Evolutionary conservation across 768 basidiomycete species (phyloP), one percentile per base, ranked within the genome.

Genomic region (Serpula lacrymans): DNA sequence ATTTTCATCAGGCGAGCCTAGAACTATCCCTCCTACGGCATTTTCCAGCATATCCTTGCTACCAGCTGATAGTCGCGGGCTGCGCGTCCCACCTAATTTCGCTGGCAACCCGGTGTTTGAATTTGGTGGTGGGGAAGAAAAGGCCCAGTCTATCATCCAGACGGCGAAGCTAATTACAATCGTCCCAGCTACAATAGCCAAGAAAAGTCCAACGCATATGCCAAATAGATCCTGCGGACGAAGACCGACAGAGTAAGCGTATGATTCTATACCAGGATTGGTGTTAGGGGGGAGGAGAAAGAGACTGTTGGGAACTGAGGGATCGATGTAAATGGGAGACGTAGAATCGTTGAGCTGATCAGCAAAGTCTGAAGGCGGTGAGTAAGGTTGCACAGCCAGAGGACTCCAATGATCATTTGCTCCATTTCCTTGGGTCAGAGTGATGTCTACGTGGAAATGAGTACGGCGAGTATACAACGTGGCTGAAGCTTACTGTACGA

Each of bases 221-320:
- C 77, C 76, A 54, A 96, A 90, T 34, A 93, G 71, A 55, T 96
- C 87, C 53, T 81, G 72, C 1, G 88, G 86, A 10, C 80, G 78
- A 4, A 98, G 57, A 22, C 95, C 96, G 29, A 95, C 67, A 10
- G 88, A 75, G 55, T 82, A 84, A 1, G 93, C 88, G 57, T 94
- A 94, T 2, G 87, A 83, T 12, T 78, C 69, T 32, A 99, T 81
- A 3, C 95, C 95, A 6, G 51, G 48, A 7, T 68, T 52, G 0
- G 82, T 73, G 50, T 80, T 70, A 10, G 65, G 51, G 7, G 85
- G 84, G 42, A 88, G 77, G 43, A 74, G 77, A 67, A 86, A 88
- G 32, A 95, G 68, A 22, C 72, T 66, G 54, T 96, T 96, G 14
- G 84, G 75, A 12, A 77, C 69, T 17, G 68, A 61, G 1, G 75